A percentile compares a stretch with the other conserved stretches of the same genome.
Conservation (phyloP, 768 basidiomycete species). For the Serendipita indica region DNA sequence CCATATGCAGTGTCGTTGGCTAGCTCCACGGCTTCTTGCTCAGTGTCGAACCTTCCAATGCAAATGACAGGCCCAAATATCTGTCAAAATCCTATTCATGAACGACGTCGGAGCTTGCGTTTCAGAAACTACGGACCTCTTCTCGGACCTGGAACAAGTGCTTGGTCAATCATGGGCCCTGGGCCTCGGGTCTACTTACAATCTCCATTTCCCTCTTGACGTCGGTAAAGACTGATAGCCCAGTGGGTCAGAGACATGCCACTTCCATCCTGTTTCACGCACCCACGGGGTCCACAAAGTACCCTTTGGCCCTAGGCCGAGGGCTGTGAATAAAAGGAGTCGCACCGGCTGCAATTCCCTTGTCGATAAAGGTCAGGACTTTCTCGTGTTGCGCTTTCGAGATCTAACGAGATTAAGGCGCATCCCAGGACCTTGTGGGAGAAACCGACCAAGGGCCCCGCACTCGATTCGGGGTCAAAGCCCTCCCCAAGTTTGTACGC, state of each 20-base stretch:
- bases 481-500: conserved; percentile 56
- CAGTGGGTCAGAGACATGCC: conserved; percentile 26
- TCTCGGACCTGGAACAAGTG: not conserved
- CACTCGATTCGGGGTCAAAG: conserved; percentile 41
- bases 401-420: conserved; percentile 10
- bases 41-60: conserved; percentile 58
- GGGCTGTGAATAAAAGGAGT: conserved; percentile 48
- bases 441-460: conserved; percentile 38
- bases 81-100: not conserved
- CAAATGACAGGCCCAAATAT: conserved; percentile 11
- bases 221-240: conserved; percentile 62
- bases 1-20: conserved; percentile 86
- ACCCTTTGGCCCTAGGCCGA: conserved; percentile 43
- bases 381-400: conserved; percentile 46
- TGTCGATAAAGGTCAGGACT: conserved; percentile 42
- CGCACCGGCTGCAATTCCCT: conserved; percentile 59
- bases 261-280: conserved; percentile 5
- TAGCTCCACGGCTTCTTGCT: conserved; percentile 23
- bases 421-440: not conserved
- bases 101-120: not conserved
- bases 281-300: conserved; percentile 35
- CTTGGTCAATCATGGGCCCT: not conserved
- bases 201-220: conserved; percentile 57
- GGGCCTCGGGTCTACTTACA: conserved; percentile 25
- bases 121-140: conserved; percentile 2